These are phyloP conservation scores for Pythium rishiriense DNA, from an alignment of 352 stramenopile genomes.

Conservation along the genomic window DNA sequence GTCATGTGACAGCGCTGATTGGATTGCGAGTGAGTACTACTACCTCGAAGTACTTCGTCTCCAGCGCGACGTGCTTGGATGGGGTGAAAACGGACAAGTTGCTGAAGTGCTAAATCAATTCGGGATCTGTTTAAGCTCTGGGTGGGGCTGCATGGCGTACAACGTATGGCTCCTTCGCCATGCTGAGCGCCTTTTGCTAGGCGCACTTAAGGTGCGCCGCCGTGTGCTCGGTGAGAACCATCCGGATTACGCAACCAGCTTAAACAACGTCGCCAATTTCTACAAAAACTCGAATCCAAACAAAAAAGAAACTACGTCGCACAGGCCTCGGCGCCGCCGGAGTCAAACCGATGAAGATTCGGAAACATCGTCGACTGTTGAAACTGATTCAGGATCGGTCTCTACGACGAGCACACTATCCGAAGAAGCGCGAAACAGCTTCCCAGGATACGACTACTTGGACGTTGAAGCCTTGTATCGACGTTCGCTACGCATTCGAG, in stretches of 20 bases:
- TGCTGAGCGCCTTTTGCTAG: constrained; percentile 62
- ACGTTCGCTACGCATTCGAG: constrained; percentile 70
- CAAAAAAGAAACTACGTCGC: constrained; percentile 6
- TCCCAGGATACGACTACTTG: constrained; percentile 11
- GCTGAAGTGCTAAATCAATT: constrained; percentile 81
- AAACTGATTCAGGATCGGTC: constrained; percentile 2
- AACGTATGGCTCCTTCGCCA: constrained; percentile 77
- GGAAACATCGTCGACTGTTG: constrained; percentile 4
- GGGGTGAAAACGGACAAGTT: constrained; percentile 74
- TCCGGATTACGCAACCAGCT: constrained; percentile 73
- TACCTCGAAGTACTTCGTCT: constrained; percentile 75
- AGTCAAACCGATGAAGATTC: constrained; percentile 4
- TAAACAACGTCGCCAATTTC: constrained; percentile 87
- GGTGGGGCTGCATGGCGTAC: constrained; percentile 65
- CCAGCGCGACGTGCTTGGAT: constrained; percentile 72
- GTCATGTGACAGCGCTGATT: constrained; percentile 69
- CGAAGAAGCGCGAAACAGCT: not conserved
- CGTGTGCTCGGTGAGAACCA: constrained; percentile 74
- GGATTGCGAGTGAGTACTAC: constrained; percentile 73
- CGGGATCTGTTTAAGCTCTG: constrained; percentile 75
- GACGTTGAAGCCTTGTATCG: constrained; percentile 75
- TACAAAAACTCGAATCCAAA: constrained; percentile 64
- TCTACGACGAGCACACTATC: not conserved
- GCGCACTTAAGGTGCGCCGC: constrained; percentile 59
- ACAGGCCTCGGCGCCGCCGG: not conserved